phyloP scores from a whole-genome alignment of 2,329 filamentous ascomycete species.

The Beauveria scarabaeidicola region DNA sequence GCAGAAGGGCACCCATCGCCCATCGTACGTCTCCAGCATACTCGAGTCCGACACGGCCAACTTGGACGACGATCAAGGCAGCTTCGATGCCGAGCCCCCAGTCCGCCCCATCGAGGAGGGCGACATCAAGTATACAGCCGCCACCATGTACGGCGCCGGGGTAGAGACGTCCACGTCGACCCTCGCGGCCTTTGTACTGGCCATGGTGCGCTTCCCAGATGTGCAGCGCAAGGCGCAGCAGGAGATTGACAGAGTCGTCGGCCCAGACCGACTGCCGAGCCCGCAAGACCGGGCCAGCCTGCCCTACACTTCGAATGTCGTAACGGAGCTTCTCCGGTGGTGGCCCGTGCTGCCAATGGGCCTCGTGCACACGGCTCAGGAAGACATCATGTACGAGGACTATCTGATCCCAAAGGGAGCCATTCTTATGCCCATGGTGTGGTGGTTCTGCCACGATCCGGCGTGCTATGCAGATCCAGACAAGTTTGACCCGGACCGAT shows the following conservation, averaged over 20 bases:
- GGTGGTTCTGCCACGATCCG: slow-evolving; percentile 51
- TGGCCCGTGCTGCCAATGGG: slow-evolving; percentile 24
- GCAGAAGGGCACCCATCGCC: background rate
- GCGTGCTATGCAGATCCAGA: slow-evolving; percentile 47
- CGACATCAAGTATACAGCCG: slow-evolving; percentile 13
- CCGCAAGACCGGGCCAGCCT: slow-evolving; percentile 19
- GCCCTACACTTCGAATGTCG: slow-evolving; percentile 21
- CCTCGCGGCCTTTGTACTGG: slow-evolving; percentile 14
- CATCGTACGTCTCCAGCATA: slow-evolving; percentile 15
- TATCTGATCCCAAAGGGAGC: slow-evolving; percentile 22
- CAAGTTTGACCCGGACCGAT: slow-evolving; percentile 27
- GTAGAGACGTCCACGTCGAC: background rate
- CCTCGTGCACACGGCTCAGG: slow-evolving; percentile 29
- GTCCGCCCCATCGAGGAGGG: slow-evolving; percentile 9
- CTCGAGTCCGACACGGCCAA: slow-evolving; percentile 9
- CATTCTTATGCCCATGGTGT: slow-evolving; percentile 18
- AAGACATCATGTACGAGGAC: slow-evolving; percentile 17
- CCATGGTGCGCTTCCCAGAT: slow-evolving; percentile 18
- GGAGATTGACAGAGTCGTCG: slow-evolving; percentile 20
- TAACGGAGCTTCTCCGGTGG: slow-evolving; percentile 26
- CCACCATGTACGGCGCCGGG: slow-evolving; percentile 15
- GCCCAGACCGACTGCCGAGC: slow-evolving; percentile 21
- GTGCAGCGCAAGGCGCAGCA: slow-evolving; percentile 19
- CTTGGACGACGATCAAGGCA: background rate
- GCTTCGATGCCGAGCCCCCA: too few species aligned